phyloP scores from a whole-genome alignment of 2,329 filamentous ascomycete genomes.

The Venturia aucupariae region DNA sequence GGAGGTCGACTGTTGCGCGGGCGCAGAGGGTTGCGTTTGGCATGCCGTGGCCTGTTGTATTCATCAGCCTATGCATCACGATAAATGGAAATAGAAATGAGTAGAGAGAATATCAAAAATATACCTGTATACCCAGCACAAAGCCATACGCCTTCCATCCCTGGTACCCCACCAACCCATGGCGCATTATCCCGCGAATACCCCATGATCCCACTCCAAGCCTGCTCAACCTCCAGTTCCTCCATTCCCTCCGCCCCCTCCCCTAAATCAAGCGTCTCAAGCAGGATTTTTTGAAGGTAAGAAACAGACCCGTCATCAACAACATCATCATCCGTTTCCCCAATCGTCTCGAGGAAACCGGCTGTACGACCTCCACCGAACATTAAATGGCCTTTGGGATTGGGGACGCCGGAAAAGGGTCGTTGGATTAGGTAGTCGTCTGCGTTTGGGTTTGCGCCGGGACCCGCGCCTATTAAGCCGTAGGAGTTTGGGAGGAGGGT shows the following conservation, averaged over 20 bases:
- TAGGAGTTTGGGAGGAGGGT: constrained; percentile 47
- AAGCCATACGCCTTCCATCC: constrained; percentile 51
- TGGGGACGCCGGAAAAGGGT: constrained; percentile 37
- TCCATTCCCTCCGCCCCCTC: constrained; percentile 27
- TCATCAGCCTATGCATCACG: not conserved
- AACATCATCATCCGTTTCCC: constrained; percentile 49
- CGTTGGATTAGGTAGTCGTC: constrained; percentile 69
- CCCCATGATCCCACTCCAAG: constrained; percentile 77
- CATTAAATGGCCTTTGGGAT: constrained; percentile 50
- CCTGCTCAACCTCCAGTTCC: constrained; percentile 38
- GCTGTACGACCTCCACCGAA: constrained; percentile 60
- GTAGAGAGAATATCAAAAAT: not conserved
- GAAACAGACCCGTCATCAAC: constrained; percentile 47
- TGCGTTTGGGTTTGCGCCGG: constrained; percentile 18
- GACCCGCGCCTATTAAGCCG: constrained; percentile 45
- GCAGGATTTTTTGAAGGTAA: constrained; percentile 44
- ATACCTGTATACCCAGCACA: constrained; percentile 52
- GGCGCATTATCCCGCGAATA: constrained; percentile 59
- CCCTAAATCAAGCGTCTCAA: constrained; percentile 28
- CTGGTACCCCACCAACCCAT: constrained; percentile 63
- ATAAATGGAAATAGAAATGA: not conserved
- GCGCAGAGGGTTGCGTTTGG: constrained; percentile 60
- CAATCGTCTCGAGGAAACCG: constrained; percentile 35
- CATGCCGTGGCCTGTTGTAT: constrained; percentile 55
- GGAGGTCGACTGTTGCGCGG: constrained; percentile 53